Evolutionary conservation across 2,329 filamentous ascomycete species (phyloP).

Genomic region (Beauveria australis): DNA sequence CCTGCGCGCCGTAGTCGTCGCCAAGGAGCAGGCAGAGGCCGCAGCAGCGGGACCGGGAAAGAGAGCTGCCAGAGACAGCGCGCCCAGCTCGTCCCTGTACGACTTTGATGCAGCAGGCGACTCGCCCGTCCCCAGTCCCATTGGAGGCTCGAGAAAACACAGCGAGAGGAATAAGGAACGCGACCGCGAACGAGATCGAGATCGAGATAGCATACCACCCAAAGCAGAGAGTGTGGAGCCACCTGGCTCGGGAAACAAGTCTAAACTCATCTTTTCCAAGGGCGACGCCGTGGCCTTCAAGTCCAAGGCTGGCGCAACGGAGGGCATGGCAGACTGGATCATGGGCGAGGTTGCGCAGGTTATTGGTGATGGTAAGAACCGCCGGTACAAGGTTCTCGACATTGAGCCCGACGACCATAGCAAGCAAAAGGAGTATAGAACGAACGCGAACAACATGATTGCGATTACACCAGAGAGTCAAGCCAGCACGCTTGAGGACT

Average conservation of each 20-base stretch:
- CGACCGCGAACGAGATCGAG: constrained; percentile 19
- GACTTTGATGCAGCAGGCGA: constrained; percentile 38
- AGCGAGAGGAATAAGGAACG: constrained; percentile 28
- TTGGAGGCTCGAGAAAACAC: constrained; percentile 19
- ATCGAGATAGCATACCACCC: constrained; percentile 42
- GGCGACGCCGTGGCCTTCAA: constrained; percentile 61
- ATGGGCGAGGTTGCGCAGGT: constrained; percentile 71
- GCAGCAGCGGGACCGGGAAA: constrained; percentile 24
- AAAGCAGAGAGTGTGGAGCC: constrained; percentile 51
- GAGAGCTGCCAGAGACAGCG: constrained; percentile 16
- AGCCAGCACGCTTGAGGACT: constrained; percentile 45
- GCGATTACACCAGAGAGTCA: constrained; percentile 54
- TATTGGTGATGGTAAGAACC: constrained; percentile 66
- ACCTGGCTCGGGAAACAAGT: constrained; percentile 33
- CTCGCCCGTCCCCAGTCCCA: constrained; percentile 37
- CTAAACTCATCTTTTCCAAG: constrained; percentile 50
- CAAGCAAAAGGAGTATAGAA: constrained; percentile 61
- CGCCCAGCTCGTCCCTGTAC: constrained; percentile 28
- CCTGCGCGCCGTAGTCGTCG: constrained; percentile 33
- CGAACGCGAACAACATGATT: constrained; percentile 67
- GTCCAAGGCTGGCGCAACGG: constrained; percentile 40
- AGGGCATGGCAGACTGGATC: constrained; percentile 55
- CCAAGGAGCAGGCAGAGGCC: constrained; percentile 33
- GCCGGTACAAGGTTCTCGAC: constrained; percentile 72
- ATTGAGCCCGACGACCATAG: constrained; percentile 65